Evolutionary conservation across 169 alveolate species (phyloP).

Genomic region (Plasmodium knowlesi): DNA sequence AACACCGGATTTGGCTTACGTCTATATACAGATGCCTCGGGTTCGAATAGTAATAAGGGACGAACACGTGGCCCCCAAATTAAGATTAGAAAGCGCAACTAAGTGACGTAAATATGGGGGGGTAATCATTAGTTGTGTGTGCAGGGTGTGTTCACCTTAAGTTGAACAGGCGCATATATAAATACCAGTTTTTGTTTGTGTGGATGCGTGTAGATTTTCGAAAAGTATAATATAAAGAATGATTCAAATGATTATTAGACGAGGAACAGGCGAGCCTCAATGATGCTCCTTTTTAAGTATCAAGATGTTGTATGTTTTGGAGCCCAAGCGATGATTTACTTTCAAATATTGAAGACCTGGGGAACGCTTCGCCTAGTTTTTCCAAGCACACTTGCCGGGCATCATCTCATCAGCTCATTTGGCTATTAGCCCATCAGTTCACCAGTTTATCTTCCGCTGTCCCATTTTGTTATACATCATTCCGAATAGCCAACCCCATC

Average conservation of each 20-base stretch:
- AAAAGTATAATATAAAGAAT: not conserved
- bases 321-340: not conserved
- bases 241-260: not conserved
- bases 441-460: not conserved
- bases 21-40: not conserved
- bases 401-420: not conserved
- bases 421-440: not conserved
- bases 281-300: not conserved
- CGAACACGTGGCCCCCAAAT: not conserved
- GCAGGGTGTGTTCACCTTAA: not conserved
- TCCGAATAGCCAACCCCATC: not conserved
- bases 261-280: not conserved
- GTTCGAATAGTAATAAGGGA: not conserved
- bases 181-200: not conserved
- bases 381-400: not conserved
- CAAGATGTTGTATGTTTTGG: not conserved
- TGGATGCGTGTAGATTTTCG: not conserved
- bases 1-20: not conserved
- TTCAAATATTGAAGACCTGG: not conserved
- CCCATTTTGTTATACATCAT: not conserved
- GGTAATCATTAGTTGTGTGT: no score
- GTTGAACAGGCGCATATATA: not conserved
- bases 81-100: not conserved
- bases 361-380: not conserved
- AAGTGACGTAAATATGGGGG: not conserved